Evolutionary conservation across 2,329 filamentous ascomycete species (phyloP), one percentile per base, ranked within the genome.

Genomic region (Aspergillus awamori): DNA sequence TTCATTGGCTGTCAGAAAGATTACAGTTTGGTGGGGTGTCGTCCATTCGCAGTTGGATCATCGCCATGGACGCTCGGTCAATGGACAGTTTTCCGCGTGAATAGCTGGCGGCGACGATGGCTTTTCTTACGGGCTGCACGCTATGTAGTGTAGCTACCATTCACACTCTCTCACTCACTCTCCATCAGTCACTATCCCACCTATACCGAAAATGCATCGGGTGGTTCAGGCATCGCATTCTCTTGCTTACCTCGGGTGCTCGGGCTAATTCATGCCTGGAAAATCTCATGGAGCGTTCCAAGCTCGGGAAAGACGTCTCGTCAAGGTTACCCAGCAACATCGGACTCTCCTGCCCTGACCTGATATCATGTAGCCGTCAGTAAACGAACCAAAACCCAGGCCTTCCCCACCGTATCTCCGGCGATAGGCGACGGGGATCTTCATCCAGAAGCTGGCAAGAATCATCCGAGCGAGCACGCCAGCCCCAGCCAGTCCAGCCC

Each of bases 201-300:
- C 33, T 36, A 36, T 36, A 59, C 62, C 62, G 62, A 62, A 41
- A 48, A n/a, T 49, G 58, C 52, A 58, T 64, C 64, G 64, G 64
- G 59, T 62, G 48, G 59, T 63, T 65, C 65, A 65, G 60, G 62
- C 61, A 56, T 48, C 13, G 24, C 20, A 28, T 60, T 58, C 43
- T 57, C 57, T 62, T 51, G 30, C 57, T 36, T 63, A 67, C 65
- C 65, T 67, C 64, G 65, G 65, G 62, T 61, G 43, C 57, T 67
- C 65, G 65, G 65, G 62, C 52, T 63, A 66, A 63, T 66, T 54
- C 41, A 22, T 20, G 20, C 41, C 41, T 36, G 33, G 10, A 10
- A 15, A 11, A 30, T 26, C 26, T 15, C 15, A 15, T 49, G 45
- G 45, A 49, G 22, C 39, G 52, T 26, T 43, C 41, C 26, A 22